Evolutionary conservation across 805 yeast genomes (phyloP).

Genomic region (Pichia ethanolica): DNA sequence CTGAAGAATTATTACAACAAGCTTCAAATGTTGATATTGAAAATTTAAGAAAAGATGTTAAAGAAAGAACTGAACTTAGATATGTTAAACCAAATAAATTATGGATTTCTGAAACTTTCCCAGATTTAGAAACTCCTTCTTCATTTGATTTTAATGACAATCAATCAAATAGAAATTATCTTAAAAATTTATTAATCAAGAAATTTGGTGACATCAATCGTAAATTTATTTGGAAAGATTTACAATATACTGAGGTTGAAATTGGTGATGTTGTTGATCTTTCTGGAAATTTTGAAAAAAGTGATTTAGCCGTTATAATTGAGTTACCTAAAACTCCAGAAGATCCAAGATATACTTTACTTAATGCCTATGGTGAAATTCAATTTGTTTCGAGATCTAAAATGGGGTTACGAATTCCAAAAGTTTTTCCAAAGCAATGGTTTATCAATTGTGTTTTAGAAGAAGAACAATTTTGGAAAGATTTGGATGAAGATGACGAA

Average conservation of each 20-base stretch:
- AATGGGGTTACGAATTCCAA: slow-evolving; percentile 49
- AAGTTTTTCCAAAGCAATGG: slow-evolving; percentile 37
- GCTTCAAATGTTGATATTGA: slow-evolving; percentile 24
- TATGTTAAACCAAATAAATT: slow-evolving; percentile 24
- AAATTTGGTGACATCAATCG: slow-evolving; percentile 14
- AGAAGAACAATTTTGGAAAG: slow-evolving; percentile 20
- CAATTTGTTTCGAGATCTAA: slow-evolving; percentile 37
- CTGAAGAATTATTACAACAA: slow-evolving; percentile 24
- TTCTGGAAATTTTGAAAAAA: slow-evolving; percentile 32
- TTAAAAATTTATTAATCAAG: slow-evolving; percentile 10
- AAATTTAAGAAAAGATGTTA: slow-evolving; percentile 17
- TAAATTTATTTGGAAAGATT: slow-evolving; percentile 13
- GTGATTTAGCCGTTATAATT: slow-evolving; percentile 47
- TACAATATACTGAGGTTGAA: slow-evolving; percentile 26
- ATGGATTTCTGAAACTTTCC: slow-evolving; percentile 21
- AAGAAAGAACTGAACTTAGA: slow-evolving; percentile 18
- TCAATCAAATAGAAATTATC: slow-evolving; percentile 9
- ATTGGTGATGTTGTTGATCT: slow-evolving; percentile 63
- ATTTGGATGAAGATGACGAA: neutral
- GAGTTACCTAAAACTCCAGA: slow-evolving; percentile 41
- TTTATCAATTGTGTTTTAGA: slow-evolving; percentile 24
- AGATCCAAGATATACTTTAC: slow-evolving; percentile 51
- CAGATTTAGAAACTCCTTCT: slow-evolving; percentile 8
- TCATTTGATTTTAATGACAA: slow-evolving; percentile 16
- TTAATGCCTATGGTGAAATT: slow-evolving; percentile 51